phyloP scores from a whole-genome alignment of 371 early-diverging fungal genomes.

The Nematocida minor region DNA sequence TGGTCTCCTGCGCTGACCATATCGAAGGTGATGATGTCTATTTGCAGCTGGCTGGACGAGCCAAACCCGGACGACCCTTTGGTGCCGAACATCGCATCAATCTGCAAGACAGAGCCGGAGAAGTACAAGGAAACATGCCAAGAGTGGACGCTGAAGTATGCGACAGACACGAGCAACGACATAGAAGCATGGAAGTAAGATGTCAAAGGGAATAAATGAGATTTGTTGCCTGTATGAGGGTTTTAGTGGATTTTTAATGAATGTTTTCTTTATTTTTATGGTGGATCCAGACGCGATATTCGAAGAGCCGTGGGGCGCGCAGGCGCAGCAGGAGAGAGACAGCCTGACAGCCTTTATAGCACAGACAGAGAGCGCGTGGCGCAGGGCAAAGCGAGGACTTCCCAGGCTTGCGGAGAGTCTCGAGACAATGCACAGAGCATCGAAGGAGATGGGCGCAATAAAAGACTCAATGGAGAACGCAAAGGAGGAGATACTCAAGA shows the following conservation, averaged over 20 bases:
- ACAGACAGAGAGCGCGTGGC: not conserved
- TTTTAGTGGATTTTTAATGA: not conserved
- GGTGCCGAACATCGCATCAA: conserved; percentile 88
- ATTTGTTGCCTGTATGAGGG: not conserved
- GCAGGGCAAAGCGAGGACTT: not conserved
- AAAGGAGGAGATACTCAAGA: conserved; percentile 14
- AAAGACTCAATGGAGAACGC: conserved; percentile 28
- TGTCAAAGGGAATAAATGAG: not conserved
- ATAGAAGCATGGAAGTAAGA: conserved; percentile 48
- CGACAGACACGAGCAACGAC: conserved; percentile 42
- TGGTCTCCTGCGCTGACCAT: conserved; percentile 98
- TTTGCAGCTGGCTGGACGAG: conserved; percentile 89
- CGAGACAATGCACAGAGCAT: not conserved
- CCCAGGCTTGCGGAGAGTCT: not conserved
- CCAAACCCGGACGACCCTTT: conserved; percentile 92
- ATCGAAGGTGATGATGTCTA: conserved; percentile 82
- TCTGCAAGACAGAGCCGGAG: conserved; percentile 81
- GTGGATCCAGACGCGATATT: conserved; percentile 40
- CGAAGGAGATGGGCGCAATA: not conserved
- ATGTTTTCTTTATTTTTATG: conserved; percentile 32
- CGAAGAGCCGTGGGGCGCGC: conserved; percentile 12
- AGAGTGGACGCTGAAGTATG: conserved; percentile 60
- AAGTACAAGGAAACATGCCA: conserved; percentile 61
- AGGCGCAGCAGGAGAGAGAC: not conserved
- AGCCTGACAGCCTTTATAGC: not conserved